These are phyloP conservation scores for Puya raimondii DNA, from an alignment of 176 grass and related monocot species.

Conservation along the genomic window DNA sequence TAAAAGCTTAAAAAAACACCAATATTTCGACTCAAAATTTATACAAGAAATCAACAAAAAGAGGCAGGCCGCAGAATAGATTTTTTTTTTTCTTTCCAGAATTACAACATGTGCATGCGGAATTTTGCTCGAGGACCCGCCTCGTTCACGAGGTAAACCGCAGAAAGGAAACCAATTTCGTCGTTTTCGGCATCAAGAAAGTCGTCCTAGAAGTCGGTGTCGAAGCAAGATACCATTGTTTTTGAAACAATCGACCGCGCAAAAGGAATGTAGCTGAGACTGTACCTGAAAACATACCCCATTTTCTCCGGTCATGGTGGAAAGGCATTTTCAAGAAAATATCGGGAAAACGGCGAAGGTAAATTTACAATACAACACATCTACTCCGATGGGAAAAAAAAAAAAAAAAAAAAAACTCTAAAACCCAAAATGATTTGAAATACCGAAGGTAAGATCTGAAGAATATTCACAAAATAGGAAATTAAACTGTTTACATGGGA, in stretches of 20 bases:
- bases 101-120: not conserved
- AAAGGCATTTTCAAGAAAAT: too few relatives aligned
- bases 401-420: not conserved
- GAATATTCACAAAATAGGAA: not conserved
- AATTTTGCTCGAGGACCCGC: not conserved
- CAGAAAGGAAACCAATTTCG: not conserved
- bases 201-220: slow-evolving; percentile 78
- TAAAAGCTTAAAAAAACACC: too few relatives aligned
- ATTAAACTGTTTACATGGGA: not conserved
- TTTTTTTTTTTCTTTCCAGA: not conserved
- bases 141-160: not conserved
- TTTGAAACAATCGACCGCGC: slow-evolving; percentile 78
- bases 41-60: too few relatives aligned
- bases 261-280: slow-evolving; percentile 99
- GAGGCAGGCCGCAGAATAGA: too few relatives aligned
- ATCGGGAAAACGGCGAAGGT: too few relatives aligned
- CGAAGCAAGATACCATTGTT: slow-evolving; percentile 82
- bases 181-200: slow-evolving; percentile 7
- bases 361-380: not conserved
- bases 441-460: slow-evolving; percentile 2
- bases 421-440: not conserved
- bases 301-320: too few relatives aligned
- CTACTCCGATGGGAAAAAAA: not conserved
- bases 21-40: too few relatives aligned
- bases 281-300: slow-evolving; percentile 62